Evolutionary conservation across 2,329 filamentous ascomycete genomes (phyloP).

Genomic region (Nothophoma quercina): DNA sequence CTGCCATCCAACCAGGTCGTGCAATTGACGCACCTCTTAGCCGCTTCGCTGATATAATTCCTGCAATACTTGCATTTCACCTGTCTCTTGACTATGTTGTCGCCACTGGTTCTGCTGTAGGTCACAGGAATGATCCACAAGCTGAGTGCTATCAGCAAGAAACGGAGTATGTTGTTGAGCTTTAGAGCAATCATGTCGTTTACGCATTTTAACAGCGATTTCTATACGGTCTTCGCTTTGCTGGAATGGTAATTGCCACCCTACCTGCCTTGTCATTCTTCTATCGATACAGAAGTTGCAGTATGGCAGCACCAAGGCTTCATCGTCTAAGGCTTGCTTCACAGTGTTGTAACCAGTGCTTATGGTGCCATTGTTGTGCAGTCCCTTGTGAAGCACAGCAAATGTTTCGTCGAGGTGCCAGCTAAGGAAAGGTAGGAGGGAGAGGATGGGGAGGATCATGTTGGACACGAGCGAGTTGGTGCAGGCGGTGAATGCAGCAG

Average conservation of each 20-base stretch:
- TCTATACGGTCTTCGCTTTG: no score
- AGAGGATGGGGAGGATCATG: constrained; percentile 73
- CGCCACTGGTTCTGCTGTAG: constrained; percentile 68
- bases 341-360: constrained; percentile 73
- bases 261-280: no score
- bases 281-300: constrained; percentile 74
- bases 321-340: constrained; percentile 72
- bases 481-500: constrained; percentile 73
- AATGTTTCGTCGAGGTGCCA: constrained; percentile 79
- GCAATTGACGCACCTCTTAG: constrained; percentile 64
- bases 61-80: constrained; percentile 74
- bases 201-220: no score
- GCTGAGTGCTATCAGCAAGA: constrained; percentile 69
- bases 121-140: constrained; percentile 69
- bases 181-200: no score
- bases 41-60: constrained; percentile 69
- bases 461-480: constrained; percentile 77
- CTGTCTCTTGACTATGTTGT: constrained; percentile 75
- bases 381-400: constrained; percentile 67
- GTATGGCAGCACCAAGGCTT: constrained; percentile 75
- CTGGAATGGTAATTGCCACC: no score
- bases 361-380: constrained; percentile 51
- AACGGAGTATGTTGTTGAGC: constrained; percentile 72
- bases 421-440: constrained; percentile 72
- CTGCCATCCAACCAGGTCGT: constrained; percentile 66